Base-by-base conservation (phyloP, 2,329 filamentous ascomycete genomes). In the Didymella keratinophila region DNA sequence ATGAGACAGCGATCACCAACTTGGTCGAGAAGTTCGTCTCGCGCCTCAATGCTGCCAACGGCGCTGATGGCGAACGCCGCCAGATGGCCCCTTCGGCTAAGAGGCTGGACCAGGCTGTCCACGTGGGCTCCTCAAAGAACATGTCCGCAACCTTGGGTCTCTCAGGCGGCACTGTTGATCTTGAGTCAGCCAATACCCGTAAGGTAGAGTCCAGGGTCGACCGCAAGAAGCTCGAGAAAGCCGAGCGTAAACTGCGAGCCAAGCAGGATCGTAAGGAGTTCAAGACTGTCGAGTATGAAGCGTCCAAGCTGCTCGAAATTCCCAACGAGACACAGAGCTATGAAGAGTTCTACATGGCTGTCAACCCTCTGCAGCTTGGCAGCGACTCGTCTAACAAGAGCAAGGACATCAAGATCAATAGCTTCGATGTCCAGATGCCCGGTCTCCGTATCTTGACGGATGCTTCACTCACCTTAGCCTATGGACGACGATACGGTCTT, bases 271-370 rank as follows among this genome's bases (percentile, higher is more conserved):
- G 96, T 84, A 99, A 99, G 83, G 87, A 89, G 34, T 97, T 95
- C 89, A 98, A 98, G 85, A 97, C 90, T 55, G 95, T 99, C 68
- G 92, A 97, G 79, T 99, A 99, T 77, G 95, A 99, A 80, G 91
- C 95, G 0, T 98, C 95, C 12, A 89, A 88, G 67, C 83, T 99
- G 66, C 87, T 99, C 66, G 89, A 96, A 74, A 87, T 92, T 78
- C 85, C 92, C 4, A 90, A 94, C 70, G 86, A 89, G 70, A 83
- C 93, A 12, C 89, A 97, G 83, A 96, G 92, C 39, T 99, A 99
- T 76, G 95, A 99, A 79, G 95, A 99, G 77, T 98, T 99, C 81
- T 99, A 96, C 86, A 98, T 99, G 95, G 90, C 92, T 52, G 95
- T 99, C 82, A 99, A 99, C 78, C 95, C 95, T 61, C 85, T 99